Base-by-base conservation (phyloP, 140 eudicot species). In the Ambrosia hybrid region DNA sequence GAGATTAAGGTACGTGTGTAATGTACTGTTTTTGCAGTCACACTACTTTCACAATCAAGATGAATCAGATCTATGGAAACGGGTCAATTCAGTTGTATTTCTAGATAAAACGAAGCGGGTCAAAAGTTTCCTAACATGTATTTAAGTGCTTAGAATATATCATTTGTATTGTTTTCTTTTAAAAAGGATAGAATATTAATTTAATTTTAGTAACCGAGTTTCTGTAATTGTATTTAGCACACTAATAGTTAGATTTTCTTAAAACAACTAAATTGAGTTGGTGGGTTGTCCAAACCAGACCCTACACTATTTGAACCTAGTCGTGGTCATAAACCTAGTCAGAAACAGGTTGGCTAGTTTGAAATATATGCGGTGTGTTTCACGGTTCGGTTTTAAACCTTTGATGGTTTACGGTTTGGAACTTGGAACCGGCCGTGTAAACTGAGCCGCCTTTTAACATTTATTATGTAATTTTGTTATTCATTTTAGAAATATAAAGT, bases 1-100 rank as follows among this genome's bases (percentile, higher is more conserved):
- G 96, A 94, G 81, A 63, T 94, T 76, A 94, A 94, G 99, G 99
- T 94, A 78, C 38, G 36, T 7, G 16, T 68, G 48, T 43, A 59
- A 21, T 39, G 33, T 46, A 36, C 39, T 6, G 26, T 16, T 67
- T 67, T 63, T 72, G 26, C 5, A 30, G 52, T 57, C 57, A 39
- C 53, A 74, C 9, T 52, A 65, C 60, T 56, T 75, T 33, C 43
- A 65, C 46, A 46, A 36, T 45, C 52, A 33, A 57, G 30, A 30
- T 43, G 51, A 56, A 57, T 45, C 73, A 57, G 26, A 21, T 21
- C 26, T 21, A 21, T 21, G 26, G 48, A 7, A 43, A 43, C 48
- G 2, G 48, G 9, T 43, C 48, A 43, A 43, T 43, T 43, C 48
- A 4, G 48, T 65, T 66, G 30, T 21, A 12, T 46, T 66, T 70